Evolutionary conservation across 495 filamentous ascomycete genomes (phyloP).

Genomic region (Xanthoparmelia taractica): DNA sequence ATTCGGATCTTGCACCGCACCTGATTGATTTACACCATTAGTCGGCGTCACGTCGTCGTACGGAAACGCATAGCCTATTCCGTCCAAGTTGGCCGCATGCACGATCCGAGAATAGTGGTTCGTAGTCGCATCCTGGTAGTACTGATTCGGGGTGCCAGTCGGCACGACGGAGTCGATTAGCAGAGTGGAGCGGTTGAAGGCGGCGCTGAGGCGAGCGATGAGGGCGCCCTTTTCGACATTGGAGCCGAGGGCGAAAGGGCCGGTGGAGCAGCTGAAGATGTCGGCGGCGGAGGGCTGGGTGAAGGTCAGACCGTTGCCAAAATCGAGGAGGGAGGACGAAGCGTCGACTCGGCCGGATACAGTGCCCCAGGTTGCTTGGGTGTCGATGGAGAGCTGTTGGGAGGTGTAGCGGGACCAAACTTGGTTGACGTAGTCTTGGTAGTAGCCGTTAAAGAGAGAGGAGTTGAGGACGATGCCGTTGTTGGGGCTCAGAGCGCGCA

Average conservation of each 20-base stretch:
- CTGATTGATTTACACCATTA: slow-evolving; percentile 52
- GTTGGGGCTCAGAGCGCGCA: slow-evolving; percentile 62
- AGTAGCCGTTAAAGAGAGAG: slow-evolving; percentile 56
- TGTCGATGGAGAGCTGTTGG: slow-evolving; percentile 50
- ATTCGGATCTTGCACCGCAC: slow-evolving; percentile 50
- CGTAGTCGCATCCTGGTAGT: slow-evolving; percentile 50
- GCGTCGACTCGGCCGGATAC: slow-evolving; percentile 44
- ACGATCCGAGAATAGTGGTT: slow-evolving; percentile 67
- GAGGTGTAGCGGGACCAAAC: slow-evolving; percentile 56
- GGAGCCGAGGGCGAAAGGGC: slow-evolving; percentile 50
- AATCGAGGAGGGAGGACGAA: slow-evolving; percentile 38
- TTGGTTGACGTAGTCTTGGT: slow-evolving; percentile 50
- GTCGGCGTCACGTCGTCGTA: slow-evolving; percentile 66
- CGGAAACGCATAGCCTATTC: slow-evolving; percentile 66
- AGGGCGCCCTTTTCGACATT: slow-evolving; percentile 45
- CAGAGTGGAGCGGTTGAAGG: slow-evolving; percentile 60
- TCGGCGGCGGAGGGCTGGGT: slow-evolving; percentile 50
- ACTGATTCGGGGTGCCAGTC: slow-evolving; percentile 37
- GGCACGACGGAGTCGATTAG: slow-evolving; percentile 44
- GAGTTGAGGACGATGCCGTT: slow-evolving; percentile 49
- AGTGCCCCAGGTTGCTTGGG: slow-evolving; percentile 48
- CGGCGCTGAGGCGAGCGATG: slow-evolving; percentile 58
- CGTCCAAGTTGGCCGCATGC: slow-evolving; percentile 54
- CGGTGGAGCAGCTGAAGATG: slow-evolving; percentile 66
- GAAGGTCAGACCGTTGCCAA: slow-evolving; percentile 44